Evolutionary conservation across 768 basidiomycete species (phyloP).

Genomic region (Inosperma sp.): DNA sequence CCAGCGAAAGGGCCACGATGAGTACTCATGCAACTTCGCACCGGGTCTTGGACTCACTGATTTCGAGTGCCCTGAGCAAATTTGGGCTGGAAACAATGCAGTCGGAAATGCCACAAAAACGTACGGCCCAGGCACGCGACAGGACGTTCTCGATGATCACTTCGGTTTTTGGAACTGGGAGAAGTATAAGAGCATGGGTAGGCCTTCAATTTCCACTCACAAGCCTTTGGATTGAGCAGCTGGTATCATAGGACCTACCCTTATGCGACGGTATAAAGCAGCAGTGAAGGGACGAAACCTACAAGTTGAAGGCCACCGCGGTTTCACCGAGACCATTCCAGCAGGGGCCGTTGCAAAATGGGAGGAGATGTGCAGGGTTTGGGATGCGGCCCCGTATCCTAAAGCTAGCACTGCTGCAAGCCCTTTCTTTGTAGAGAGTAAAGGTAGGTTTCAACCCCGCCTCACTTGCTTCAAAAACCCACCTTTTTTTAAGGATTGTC

Average conservation of each 20-base stretch:
- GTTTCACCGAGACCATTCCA: neutral
- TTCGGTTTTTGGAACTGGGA: too few species aligned
- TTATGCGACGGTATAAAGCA: neutral
- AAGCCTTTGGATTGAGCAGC: neutral
- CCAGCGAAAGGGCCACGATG: too few species aligned
- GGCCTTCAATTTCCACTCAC: neutral
- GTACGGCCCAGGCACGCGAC: too few species aligned
- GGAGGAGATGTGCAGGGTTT: neutral
- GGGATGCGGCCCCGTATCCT: conserved; percentile 7
- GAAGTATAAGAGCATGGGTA: conserved; percentile 17
- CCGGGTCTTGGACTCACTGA: conserved; percentile 27
- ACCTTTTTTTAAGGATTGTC: too few species aligned
- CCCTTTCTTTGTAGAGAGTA: conserved; percentile 1
- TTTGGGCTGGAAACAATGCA: too few species aligned
- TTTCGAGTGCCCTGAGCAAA: too few species aligned
- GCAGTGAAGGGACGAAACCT: conserved; percentile 4
- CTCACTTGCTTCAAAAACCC: too few species aligned
- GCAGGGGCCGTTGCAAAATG: neutral
- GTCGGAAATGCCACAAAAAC: too few species aligned
- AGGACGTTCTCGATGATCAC: too few species aligned
- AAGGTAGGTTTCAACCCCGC: conserved; percentile 1
- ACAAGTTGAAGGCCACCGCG: conserved; percentile 6
- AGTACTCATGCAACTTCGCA: conserved; percentile 24
- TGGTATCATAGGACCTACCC: neutral
- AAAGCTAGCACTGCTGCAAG: neutral